phyloP scores from a whole-genome alignment of 1,284 basidiomycete genomes.

The Coniferiporia weirii region DNA sequence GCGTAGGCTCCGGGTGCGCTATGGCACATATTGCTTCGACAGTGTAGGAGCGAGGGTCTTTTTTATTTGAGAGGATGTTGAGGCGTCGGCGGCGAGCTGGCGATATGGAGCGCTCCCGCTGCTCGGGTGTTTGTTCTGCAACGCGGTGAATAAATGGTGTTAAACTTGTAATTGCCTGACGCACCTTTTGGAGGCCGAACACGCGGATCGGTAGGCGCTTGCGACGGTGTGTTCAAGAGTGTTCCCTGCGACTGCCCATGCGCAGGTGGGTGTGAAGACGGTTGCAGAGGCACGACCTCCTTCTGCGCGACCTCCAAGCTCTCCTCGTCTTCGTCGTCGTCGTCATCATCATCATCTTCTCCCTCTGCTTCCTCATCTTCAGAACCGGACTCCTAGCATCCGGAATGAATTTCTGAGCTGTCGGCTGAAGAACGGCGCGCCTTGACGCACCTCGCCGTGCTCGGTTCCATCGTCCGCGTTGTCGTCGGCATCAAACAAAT shows the following conservation, averaged over 20 bases:
- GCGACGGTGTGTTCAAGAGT: background rate
- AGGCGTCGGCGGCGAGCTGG: conserved; percentile 49
- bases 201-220: conserved; percentile 20
- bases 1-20: conserved; percentile 83
- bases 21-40: conserved; percentile 94
- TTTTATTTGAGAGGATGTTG: conserved; percentile 28
- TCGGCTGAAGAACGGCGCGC: background rate
- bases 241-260: background rate
- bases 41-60: conserved; percentile 55
- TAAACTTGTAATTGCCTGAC: conserved; percentile 3
- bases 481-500: conserved; percentile 41
- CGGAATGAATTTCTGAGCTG: background rate
- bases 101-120: conserved; percentile 51
- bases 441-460: conserved; percentile 49
- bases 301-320: conserved; percentile 18
- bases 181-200: conserved; percentile 17
- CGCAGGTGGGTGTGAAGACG: conserved; percentile 24
- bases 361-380: conserved; percentile 44
- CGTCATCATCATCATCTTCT: conserved; percentile 28
- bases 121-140: conserved; percentile 19
- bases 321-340: conserved; percentile 24
- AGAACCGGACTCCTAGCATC: conserved; percentile 45
- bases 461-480: conserved; percentile 44
- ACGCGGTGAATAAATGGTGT: conserved; percentile 2
- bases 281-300: conserved; percentile 22